A percentile compares a stretch with the other conserved stretches of the same genome.
phyloP scores from a whole-genome alignment of 2,329 filamentous ascomycete species.

The Lachnum nothofagi region DNA sequence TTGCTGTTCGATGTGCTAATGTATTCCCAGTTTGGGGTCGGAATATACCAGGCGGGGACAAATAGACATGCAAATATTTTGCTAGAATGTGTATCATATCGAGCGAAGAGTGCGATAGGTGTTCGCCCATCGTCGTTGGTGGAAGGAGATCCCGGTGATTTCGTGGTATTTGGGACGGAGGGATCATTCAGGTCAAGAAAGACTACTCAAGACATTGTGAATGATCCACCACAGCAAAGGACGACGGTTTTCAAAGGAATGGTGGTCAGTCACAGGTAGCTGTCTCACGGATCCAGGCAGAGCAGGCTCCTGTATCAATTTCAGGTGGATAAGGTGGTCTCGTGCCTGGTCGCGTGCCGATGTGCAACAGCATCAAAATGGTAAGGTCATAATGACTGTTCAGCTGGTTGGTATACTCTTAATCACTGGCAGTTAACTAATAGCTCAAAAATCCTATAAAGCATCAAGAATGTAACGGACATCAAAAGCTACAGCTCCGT shows the following conservation, averaged over 20 bases:
- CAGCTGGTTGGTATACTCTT: background rate
- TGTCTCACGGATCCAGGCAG: background rate
- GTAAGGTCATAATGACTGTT: background rate
- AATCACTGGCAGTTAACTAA: background rate
- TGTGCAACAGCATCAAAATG: too few species aligned
- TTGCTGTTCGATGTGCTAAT: too few species aligned
- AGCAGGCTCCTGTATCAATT: background rate
- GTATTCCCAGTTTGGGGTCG: slow-evolving; percentile 60
- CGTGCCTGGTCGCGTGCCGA: too few species aligned
- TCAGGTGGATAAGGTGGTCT: too few species aligned
- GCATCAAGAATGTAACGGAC: background rate
- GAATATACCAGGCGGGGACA: slow-evolving; percentile 63
- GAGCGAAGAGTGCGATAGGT: slow-evolving; percentile 31
- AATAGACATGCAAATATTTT: slow-evolving; percentile 53
- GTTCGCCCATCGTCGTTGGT: slow-evolving; percentile 10
- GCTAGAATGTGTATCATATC: slow-evolving; percentile 38
- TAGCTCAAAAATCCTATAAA: background rate
- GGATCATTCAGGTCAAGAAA: slow-evolving; percentile 24
- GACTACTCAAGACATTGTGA: slow-evolving; percentile 27
- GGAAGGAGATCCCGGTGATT: slow-evolving; percentile 26
- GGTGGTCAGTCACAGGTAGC: slow-evolving; percentile 16
- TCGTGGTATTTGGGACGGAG: slow-evolving; percentile 26
- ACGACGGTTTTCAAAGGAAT: slow-evolving; percentile 24
- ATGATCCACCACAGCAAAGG: slow-evolving; percentile 28
- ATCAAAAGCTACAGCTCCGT: background rate